These are phyloP conservation scores for Antarctomyces pellizariae DNA, from an alignment of 495 filamentous ascomycete species.

Conservation along the genomic window DNA sequence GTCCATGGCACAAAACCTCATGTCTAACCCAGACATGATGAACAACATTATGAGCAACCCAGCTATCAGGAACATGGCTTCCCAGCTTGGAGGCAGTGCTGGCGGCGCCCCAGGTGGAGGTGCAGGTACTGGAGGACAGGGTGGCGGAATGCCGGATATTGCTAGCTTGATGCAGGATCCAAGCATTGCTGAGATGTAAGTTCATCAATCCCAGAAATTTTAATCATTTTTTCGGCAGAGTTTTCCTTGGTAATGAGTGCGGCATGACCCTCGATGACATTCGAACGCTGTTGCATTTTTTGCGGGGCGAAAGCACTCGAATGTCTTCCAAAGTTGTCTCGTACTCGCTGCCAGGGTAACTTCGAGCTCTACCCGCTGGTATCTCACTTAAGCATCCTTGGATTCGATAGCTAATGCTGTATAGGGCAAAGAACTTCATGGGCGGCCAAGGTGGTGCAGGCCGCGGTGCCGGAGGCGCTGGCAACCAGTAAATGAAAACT, in stretches of 20 bases:
- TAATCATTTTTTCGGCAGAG: conserved; percentile 1
- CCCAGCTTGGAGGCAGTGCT: conserved; percentile 29
- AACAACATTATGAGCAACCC: conserved; percentile 84
- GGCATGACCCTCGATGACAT: neutral
- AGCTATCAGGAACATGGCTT: conserved; percentile 59
- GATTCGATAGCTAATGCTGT: conserved; percentile 8
- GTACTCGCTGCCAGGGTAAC: too few relatives aligned
- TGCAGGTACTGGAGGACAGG: conserved; percentile 26
- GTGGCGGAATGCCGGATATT: conserved; percentile 64
- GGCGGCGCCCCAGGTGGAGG: conserved; percentile 20
- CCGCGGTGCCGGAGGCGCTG: conserved; percentile 21
- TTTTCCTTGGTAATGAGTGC: conserved; percentile 1
- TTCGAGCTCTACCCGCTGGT: neutral
- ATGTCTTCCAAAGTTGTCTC: neutral
- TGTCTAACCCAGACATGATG: conserved; percentile 86
- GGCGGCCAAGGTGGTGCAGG: conserved; percentile 28
- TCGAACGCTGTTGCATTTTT: neutral
- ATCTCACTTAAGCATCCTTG: neutral
- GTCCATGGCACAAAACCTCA: conserved; percentile 85
- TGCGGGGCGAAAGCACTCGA: neutral
- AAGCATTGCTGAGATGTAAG: conserved; percentile 80
- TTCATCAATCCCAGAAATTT: conserved; percentile 7
- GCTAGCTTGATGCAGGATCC: conserved; percentile 71
- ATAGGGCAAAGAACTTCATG: conserved; percentile 59
- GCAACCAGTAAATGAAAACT: too few relatives aligned